These are phyloP conservation scores for Closterium sp. DNA, from an alignment of 139 green algal species.

Conservation along the genomic window DNA sequence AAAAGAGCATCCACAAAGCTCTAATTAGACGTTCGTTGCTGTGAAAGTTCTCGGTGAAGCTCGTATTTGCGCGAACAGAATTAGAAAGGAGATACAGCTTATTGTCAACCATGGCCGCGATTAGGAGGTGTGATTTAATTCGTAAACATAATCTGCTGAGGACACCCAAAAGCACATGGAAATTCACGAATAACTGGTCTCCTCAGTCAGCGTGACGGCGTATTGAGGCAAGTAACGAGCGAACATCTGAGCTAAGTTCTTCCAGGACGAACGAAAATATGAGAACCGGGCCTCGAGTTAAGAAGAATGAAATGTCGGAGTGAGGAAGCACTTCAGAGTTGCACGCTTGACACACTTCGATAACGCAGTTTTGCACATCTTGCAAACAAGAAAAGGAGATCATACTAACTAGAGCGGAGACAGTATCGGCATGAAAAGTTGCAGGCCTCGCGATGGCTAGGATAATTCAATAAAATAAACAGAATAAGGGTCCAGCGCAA, in stretches of 20 bases:
- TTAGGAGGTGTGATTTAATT: background rate
- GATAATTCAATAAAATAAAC: no score
- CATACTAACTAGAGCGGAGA: background rate
- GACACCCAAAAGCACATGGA: background rate
- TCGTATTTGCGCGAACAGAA: no score
- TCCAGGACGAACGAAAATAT: background rate
- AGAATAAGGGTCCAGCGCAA: no score
- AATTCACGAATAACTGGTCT: background rate
- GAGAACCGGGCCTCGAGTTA: background rate
- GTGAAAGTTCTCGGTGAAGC: no score
- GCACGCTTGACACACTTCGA: background rate
- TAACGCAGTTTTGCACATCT: background rate
- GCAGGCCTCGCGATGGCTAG: no score
- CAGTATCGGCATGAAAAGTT: no score
- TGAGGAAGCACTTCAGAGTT: background rate
- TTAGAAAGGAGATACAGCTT: no score
- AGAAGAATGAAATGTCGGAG: background rate
- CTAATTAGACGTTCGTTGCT: no score
- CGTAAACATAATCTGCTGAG: background rate
- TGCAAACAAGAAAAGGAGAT: background rate
- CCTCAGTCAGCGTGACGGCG: background rate
- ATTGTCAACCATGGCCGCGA: no score
- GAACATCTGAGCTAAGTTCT: background rate
- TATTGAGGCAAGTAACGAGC: background rate
- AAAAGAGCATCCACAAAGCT: no score